Base-by-base conservation (phyloP, 1,284 basidiomycete species). In the Ceratobasidium papillatum region DNA sequence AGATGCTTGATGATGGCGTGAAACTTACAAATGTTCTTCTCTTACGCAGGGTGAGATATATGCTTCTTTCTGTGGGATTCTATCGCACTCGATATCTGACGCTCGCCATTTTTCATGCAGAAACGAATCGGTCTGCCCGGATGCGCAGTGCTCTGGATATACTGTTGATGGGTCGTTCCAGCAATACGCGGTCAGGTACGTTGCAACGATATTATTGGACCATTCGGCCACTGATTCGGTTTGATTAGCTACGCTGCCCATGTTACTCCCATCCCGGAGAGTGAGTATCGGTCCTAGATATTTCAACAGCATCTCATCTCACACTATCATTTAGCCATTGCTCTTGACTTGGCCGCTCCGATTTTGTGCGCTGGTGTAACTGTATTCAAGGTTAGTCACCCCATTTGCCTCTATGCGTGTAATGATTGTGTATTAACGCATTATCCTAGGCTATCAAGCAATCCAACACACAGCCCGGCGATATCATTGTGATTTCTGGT, bases 101-200 rank as follows among this genome's bases (percentile, higher is more conserved):
- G 4, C 38, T 51, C 34, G 14, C 72, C 51, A 30, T 36, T n/a
- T 32, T 76, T 90, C 90, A 87, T 19, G 11, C 79, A 71, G 66
- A 71, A 71, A 71, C 38, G 66, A 71, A 36, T 71, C 79, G 75
- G 80, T 80, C 63, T 95, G 94, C 81, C 77, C 80, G 25, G 80
- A 89, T 25, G 89, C 85, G 43, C 84, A 90, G 79, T 82, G 89
- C 75, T 90, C 89, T 75, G 93, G 94, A 2, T 93, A 90, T 84
- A 90, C 87, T 66, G 86, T 91, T 74, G 90, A 95, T 79, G 95
- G 95, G 74, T 93, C 93, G 1, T 96, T 96, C 86, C 87, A 89
- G 63, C 88, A 95, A 85, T 94, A 93, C 79, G 87, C 89, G 66
- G 90, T 89, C 78, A 76, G 87, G 19, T 83, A 77, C 77, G 80